Conservation (phyloP, 345 rosid species). For the Erodium maritimum region DNA sequence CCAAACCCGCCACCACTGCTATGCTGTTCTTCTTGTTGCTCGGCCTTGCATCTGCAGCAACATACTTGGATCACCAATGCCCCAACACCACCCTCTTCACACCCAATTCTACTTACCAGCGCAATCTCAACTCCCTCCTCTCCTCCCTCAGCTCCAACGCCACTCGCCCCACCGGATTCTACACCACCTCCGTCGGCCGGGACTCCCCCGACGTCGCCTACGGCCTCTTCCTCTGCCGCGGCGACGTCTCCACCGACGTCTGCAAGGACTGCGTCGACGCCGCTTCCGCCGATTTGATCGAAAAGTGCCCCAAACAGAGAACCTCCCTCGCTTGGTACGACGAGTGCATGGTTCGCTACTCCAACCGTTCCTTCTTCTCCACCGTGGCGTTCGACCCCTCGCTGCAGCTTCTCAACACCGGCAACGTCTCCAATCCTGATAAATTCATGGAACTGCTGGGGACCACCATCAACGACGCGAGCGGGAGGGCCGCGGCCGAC, state of each 20-base stretch:
- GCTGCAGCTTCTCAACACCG: not conserved
- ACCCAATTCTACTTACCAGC: not conserved
- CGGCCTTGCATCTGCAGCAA: too few species aligned
- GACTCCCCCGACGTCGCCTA: constrained; percentile 4
- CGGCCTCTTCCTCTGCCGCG: constrained; percentile 30
- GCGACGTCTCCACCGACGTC: constrained; percentile 7
- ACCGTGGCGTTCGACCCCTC: constrained; percentile 5
- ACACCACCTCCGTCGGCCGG: constrained; percentile 5
- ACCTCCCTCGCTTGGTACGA: constrained; percentile 16
- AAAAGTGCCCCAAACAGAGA: too few species aligned
- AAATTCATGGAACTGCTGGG: constrained; percentile 2
- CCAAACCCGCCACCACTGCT: too few species aligned
- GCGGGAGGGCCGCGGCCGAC: not conserved
- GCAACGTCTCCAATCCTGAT: constrained; percentile 8
- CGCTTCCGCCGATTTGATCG: constrained; percentile 9
- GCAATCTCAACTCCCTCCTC: constrained; percentile 11
- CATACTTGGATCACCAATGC: too few species aligned
- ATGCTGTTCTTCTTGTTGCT: too few species aligned
- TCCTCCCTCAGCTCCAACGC: constrained; percentile 12
- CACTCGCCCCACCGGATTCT: not conserved
- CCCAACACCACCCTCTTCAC: too few species aligned
- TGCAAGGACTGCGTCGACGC: constrained; percentile 15
- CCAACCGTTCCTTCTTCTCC: constrained; percentile 18
- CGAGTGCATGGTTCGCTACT: constrained; percentile 30
- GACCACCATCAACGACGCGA: not conserved